Conservation (phyloP, 352 stramenopile genomes). For the Phytophthora litchii region DNA sequence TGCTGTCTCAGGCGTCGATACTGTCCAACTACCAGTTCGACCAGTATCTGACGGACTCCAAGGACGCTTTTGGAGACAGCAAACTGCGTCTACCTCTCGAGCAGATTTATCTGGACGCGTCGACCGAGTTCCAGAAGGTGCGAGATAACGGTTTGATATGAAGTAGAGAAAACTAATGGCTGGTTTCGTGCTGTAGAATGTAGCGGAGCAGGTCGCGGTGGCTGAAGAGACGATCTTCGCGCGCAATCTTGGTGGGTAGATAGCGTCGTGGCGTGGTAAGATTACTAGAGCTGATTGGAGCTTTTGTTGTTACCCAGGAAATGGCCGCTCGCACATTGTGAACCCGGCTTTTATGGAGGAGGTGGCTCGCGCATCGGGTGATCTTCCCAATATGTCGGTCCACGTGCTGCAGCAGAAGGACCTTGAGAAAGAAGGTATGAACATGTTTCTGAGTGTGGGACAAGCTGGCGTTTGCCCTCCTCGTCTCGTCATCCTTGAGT, state of each 20-base stretch:
- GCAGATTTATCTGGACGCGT: constrained; percentile 64
- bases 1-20: constrained; percentile 77
- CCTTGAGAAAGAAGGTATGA: constrained; percentile 78
- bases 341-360: constrained; percentile 85
- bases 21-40: constrained; percentile 91
- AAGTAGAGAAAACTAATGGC: constrained; percentile 2
- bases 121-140: constrained; percentile 64
- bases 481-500: constrained; percentile 87
- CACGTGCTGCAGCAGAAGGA: constrained; percentile 81
- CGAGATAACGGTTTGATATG: neutral
- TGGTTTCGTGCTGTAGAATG: constrained; percentile 35
- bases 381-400: constrained; percentile 82
- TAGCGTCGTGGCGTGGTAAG: neutral
- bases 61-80: constrained; percentile 61
- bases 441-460: constrained; percentile 87
- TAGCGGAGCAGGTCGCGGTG: constrained; percentile 67
- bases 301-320: constrained; percentile 39
- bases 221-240: constrained; percentile 87
- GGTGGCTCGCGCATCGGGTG: constrained; percentile 61
- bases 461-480: constrained; percentile 73
- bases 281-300: neutral
- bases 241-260: constrained; percentile 67
- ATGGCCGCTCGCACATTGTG: constrained; percentile 81
- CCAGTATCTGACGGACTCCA: constrained; percentile 70
- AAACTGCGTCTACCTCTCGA: constrained; percentile 74